Base-by-base conservation (phyloP, 1,139 yeast species). In the Candida albicans region DNA sequence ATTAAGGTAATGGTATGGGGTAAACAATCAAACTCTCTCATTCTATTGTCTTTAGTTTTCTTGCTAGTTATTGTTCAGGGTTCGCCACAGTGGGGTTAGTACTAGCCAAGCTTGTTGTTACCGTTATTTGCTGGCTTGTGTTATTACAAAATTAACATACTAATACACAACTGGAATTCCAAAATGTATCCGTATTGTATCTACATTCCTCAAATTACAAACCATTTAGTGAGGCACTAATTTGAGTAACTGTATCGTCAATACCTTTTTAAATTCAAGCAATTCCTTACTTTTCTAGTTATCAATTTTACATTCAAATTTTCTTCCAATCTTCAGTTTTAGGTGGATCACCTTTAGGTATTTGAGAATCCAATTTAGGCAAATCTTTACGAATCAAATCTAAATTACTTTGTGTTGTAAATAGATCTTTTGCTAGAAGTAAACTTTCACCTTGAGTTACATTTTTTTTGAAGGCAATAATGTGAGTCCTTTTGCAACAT, bases 401-500 rank as follows among this genome's bases (percentile, higher is more conserved):
- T 35, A 64, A 48, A 14, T 64, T 44, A 22, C 33, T 35, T 43
- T 60, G 64, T n/a, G 54, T 41, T 12, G 53, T 45, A 45, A 55
- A 60, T n/a, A 54, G 29, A 1, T 67, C 75, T 6, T 62, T 58
- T 9, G 55, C 40, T 15, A 67, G 41, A n/a, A 67, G 43, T 32
- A 70, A 57, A 53, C 78, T 60, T 37, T 64, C 40, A 28, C 59
- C 59, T 8, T 52, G 40, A 26, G 62, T 55, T 8, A 48, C 51
- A 27, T 51, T 18, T 50, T 56, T 52, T 40, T 70, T 71, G 43
- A 44, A 61, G 1, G 74, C 73, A 31, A 54, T 49, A 12, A 77
- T 57, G 52, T 76, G 82, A 8, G 79, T n/a, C n/a, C 79, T 42
- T 54, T 54, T 2, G 83, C 81, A 5, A 76, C 69, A 52, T 79